Percentiles rank a stretch among this genome's conserved stretches.
phyloP scores from a whole-genome alignment of 768 basidiomycete species.

The Rhizopogon salebrosus region DNA sequence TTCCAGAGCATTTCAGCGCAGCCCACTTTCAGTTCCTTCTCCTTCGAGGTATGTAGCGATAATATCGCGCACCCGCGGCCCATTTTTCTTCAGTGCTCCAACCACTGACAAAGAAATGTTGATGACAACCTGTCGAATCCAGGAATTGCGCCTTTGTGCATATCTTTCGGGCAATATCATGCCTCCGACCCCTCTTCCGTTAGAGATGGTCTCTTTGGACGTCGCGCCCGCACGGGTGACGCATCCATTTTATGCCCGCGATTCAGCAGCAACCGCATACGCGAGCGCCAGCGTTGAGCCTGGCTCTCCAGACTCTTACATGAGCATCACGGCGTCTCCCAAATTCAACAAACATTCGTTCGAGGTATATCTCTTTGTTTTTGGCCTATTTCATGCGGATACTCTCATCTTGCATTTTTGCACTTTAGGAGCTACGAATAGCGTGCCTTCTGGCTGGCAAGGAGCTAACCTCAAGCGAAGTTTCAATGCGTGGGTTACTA shows the following conservation, averaged over 20 bases:
- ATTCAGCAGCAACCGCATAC: constrained; percentile 19
- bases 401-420: background rate
- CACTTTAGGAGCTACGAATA: constrained; percentile 45
- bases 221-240: background rate
- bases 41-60: constrained; percentile 35
- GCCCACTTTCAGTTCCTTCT: constrained; percentile 30
- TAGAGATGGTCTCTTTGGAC: background rate
- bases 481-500: constrained; percentile 18
- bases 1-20: constrained; percentile 37
- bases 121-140: constrained; percentile 13
- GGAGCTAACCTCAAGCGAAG: constrained; percentile 39
- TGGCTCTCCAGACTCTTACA: constrained; percentile 25
- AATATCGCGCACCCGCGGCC: constrained; percentile 1
- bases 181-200: constrained; percentile 7
- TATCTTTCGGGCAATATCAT: constrained; percentile 33
- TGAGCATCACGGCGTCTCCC: constrained; percentile 32
- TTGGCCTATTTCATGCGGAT: background rate
- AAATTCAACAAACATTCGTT: constrained; percentile 40
- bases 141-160: constrained; percentile 42
- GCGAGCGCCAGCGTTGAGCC: constrained; percentile 6
- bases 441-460: constrained; percentile 37
- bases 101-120: constrained; percentile 6
- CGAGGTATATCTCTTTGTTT: constrained; percentile 34
- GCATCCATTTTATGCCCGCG: constrained; percentile 20
- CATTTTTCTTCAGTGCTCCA: constrained; percentile 2